Base-by-base conservation (phyloP, 2,329 filamentous ascomycete genomes). In the Blastomyces gilchristii region DNA sequence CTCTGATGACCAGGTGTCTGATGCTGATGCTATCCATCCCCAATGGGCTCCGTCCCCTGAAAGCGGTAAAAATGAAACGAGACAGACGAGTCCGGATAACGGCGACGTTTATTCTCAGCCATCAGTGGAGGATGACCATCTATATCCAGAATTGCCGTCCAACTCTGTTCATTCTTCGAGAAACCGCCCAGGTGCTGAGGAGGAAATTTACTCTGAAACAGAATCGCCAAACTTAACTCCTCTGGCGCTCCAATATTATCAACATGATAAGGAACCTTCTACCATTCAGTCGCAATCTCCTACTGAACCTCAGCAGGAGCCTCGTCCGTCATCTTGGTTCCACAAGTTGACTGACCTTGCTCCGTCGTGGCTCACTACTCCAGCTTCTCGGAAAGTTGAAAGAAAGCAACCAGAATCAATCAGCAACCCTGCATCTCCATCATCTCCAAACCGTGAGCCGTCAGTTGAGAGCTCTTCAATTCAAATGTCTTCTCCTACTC, bases 251-350 rank as follows among this genome's bases (percentile, higher is more conserved):
- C 37, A 43, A 18, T n/a, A 18, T 43, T 37, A 58, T 18, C 37
- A 41, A 2, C 5, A 11, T 41, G 31, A 22, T 22, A 34, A 16
- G 34, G n/a, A 16, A 11, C 54, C 22, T 41, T 41, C n/a, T 58
- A 43, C 34, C n/a, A 39, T 41, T 7, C 4, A 41, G 31, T 1
- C 18, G 34, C 16, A 56, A 14, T 14, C 34, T 43, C 37, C 37
- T 3, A 25, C 37, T 28, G 25, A 16, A 37, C 4, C 18, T 34
- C 41, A 59, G n/a, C 43, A 59, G 28, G 41, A 37, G 16, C 14
- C 39, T 47, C 47, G 47, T 43, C 41, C 69, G 60, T 71, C 73
- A 65, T 73, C 74, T 63, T 77, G 74, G 76, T 75, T 76, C 60
- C 69, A 71, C 61, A 72, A 66, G 25, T 50, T 70, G 37, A 67